Conservation (phyloP, 169 alveolate species). For the Plasmodium blacklocki region DNA sequence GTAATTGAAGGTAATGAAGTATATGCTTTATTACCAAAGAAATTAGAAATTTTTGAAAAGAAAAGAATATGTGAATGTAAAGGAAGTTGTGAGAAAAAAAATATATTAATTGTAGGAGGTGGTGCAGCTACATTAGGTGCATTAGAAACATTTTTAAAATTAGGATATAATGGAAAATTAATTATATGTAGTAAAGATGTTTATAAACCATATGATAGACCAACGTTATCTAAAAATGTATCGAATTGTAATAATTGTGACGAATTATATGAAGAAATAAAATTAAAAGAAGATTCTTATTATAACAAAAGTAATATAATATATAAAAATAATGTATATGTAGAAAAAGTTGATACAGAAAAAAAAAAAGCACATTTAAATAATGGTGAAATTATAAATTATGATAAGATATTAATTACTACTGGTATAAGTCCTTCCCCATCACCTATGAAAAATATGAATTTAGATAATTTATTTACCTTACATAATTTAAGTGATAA, state of each 20-base stretch:
- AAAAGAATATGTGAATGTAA: constrained; percentile 53
- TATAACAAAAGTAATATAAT: constrained; percentile 78
- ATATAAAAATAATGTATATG: constrained; percentile 76
- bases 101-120: constrained; percentile 89
- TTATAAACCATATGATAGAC: constrained; percentile 85
- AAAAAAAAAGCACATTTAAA: constrained; percentile 77
- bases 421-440: constrained; percentile 81
- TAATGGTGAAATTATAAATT: constrained; percentile 81
- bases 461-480: constrained; percentile 77
- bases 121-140: constrained; percentile 92
- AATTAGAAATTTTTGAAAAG: constrained; percentile 67
- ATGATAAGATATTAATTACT: constrained; percentile 83
- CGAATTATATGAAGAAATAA: constrained; percentile 78
- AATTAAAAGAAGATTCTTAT: constrained; percentile 78
- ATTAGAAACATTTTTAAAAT: constrained; percentile 86
- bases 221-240: constrained; percentile 81
- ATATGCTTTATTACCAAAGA: constrained; percentile 83
- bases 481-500: constrained; percentile 79
- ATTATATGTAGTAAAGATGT: constrained; percentile 73
- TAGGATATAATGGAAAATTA: constrained; percentile 86
- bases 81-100: constrained; percentile 80
- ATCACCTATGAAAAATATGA: constrained; percentile 13
- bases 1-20: constrained; percentile 79
- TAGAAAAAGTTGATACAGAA: constrained; percentile 76
- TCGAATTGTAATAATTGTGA: constrained; percentile 48